Base-by-base conservation (phyloP, 2,329 filamentous ascomycete species). In the Calcarisporium arbuscula region DNA sequence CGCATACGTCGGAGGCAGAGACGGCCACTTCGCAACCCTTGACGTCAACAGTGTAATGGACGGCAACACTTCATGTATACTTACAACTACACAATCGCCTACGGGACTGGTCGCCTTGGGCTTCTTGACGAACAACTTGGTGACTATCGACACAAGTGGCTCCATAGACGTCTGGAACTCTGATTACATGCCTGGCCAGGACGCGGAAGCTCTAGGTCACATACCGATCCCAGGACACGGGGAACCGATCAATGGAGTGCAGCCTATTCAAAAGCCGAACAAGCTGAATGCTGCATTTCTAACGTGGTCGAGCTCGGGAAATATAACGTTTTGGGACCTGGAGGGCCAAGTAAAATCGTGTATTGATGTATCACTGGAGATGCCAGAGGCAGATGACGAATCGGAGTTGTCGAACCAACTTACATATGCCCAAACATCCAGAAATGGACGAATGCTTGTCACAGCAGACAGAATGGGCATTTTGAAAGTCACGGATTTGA, bases 401-500 rank as follows among this genome's bases (percentile, higher is more conserved):
- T 51, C 69, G 26, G 74, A 77, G 9, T 47, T 61, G 2, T 46
- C 58, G 7, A 83, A 83, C 45, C 76, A 81, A 46, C 62, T 82
- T 31, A 71, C 71, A 5, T 70, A 73, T 44, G 72, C 77, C 28
- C 67, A 69, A 37, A 70, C 80, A 12, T 80, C 80, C 2, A 64
- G 67, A 18, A 68, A 75, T 25, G 80, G 76, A 20, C 71, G 72
- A 28, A 70, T 80, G 28, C 75, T 96, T 41, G 72, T 89, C n/a
- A 78, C 84, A 4, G 90, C 88, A 6, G 92, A 98, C 58, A 86
- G 80, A 48, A 75, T 85, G 41, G 92, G 92, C n/a, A 75, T 94
- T 11, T 60, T 98, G 26, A 78, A 77, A 41, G 69, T 88, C 28
- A 70, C 85, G 16, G 74, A 88, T 39, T 67, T 73, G 27, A 62